A percentile compares a stretch with the other conserved stretches of the same genome.
phyloP scores from a whole-genome alignment of 2,329 filamentous ascomycete species.

The Zelopaecilomyces penicillatus region DNA sequence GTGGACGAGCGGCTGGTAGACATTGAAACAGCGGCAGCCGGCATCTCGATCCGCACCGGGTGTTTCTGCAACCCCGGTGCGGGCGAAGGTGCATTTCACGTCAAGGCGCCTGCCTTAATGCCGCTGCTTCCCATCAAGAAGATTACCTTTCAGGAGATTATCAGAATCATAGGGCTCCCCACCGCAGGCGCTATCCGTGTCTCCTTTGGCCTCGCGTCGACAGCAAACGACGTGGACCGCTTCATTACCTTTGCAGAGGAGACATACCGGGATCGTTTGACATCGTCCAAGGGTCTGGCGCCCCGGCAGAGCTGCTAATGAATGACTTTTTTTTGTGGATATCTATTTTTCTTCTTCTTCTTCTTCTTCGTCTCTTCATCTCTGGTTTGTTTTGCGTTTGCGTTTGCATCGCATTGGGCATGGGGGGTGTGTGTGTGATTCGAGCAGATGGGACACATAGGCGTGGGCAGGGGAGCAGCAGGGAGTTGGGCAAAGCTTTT shows the following conservation, averaged over 20 bases:
- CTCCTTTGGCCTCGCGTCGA: constrained; percentile 31
- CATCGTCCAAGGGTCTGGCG: background rate
- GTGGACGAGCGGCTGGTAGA: constrained; percentile 30
- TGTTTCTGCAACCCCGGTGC: constrained; percentile 36
- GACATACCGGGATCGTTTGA: constrained; percentile 23
- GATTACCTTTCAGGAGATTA: constrained; percentile 16
- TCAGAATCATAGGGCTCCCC: constrained; percentile 11
- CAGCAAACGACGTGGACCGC: constrained; percentile 24
- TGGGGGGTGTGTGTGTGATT: too few species aligned
- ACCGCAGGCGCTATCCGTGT: constrained; percentile 23
- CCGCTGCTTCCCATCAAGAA: background rate
- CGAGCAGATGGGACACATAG: too few species aligned
- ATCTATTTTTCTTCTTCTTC: too few species aligned
- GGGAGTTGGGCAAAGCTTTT: too few species aligned
- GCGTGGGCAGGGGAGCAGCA: too few species aligned
- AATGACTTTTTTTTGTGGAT: background rate
- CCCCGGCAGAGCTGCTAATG: background rate
- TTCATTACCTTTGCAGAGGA: constrained; percentile 25
- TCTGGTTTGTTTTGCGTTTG: too few species aligned
- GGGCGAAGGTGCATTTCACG: constrained; percentile 25
- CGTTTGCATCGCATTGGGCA: too few species aligned
- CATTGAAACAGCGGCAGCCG: constrained; percentile 20
- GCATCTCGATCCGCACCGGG: constrained; percentile 31
- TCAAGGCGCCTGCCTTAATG: constrained; percentile 10
- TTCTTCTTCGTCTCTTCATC: too few species aligned